Evolutionary conservation across 805 yeast species (phyloP), one percentile per base, ranked within the genome.

Genomic region (Jamesozyma hellenica): DNA sequence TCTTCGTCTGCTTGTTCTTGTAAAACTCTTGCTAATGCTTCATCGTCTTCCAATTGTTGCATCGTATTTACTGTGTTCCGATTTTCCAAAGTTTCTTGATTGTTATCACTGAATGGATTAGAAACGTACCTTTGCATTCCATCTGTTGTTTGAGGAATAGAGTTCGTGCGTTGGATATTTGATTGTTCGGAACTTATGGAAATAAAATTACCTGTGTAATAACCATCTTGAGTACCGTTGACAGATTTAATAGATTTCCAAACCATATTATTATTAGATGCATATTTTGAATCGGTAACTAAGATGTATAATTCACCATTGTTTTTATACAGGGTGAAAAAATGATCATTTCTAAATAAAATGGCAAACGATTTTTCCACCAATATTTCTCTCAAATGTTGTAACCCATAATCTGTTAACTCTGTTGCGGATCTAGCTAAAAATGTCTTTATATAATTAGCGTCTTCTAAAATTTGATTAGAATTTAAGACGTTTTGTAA

Each of bases 281-380:
- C 53, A 51, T 75, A 81, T 3, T 92, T 86, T 13, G 69, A 64
- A 54, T 92, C 96, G 1, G 92, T 83, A 3, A 83, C 79, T 21
- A 90, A 65, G 4, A 74, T 60, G 53, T 74, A 86, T 26, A 90
- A 64, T 40, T 68, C 68, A 23, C 66, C 67, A 31, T 60, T 62
- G 14, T 56, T 59, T 52, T 78, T 79, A 42, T 60, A 72, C 10
- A 88, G 55, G 0, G 96, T 85, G 46, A 73, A 73, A 60, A 84
- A 90, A 58, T 87, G 96, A 58, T 92, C 88, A 60, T 92, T 90
- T 53, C 96, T 71, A 65, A 88, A 92, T 45, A 90, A 72, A 0
- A 90, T 76, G 1, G 79, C 74, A 40, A 79, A 68, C 6, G 78
- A 71, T 32, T 77, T 77, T 13, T 70, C 68, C 1, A 59, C 53